These are phyloP conservation scores for Metschnikowia matae DNA, from an alignment of 805 yeast species.

Conservation along the genomic window DNA sequence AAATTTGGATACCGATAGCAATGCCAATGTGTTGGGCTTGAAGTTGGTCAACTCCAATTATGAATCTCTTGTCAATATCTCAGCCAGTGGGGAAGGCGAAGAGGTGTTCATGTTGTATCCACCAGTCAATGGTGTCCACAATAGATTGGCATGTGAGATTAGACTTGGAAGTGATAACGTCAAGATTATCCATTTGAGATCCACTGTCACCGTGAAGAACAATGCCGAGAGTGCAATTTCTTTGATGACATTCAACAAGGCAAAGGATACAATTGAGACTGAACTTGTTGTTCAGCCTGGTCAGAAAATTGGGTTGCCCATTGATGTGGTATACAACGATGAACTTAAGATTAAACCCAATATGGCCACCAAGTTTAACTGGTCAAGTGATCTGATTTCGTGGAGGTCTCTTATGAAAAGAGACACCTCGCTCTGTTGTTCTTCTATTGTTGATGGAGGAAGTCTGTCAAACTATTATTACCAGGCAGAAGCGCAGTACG, in stretches of 20 bases:
- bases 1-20: conserved; percentile 61
- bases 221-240: conserved; percentile 54
- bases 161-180: conserved; percentile 69
- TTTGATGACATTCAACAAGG: conserved; percentile 39
- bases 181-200: conserved; percentile 71
- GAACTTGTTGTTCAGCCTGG: conserved; percentile 50
- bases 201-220: conserved; percentile 69
- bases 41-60: conserved; percentile 54
- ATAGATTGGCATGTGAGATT: conserved; percentile 70
- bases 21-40: conserved; percentile 61
- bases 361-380: conserved; percentile 50
- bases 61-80: conserved; percentile 49
- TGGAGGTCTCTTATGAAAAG: conserved; percentile 61
- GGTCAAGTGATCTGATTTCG: conserved; percentile 59
- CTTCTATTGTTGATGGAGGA: conserved; percentile 28
- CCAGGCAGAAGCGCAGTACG: conserved; percentile 66
- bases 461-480: conserved; percentile 55
- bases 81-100: conserved; percentile 82
- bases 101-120: conserved; percentile 67
- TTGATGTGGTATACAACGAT: conserved; percentile 59
- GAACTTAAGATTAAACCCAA: conserved; percentile 60
- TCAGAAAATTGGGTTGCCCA: conserved; percentile 63
- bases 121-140: conserved; percentile 57
- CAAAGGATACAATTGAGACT: conserved; percentile 14
- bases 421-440: conserved; percentile 60